Percentiles rank a stretch among this genome's conserved stretches.
Evolutionary conservation across 192 early-diverging fungal species (phyloP).

Genomic region (Backusella luteola): DNA sequence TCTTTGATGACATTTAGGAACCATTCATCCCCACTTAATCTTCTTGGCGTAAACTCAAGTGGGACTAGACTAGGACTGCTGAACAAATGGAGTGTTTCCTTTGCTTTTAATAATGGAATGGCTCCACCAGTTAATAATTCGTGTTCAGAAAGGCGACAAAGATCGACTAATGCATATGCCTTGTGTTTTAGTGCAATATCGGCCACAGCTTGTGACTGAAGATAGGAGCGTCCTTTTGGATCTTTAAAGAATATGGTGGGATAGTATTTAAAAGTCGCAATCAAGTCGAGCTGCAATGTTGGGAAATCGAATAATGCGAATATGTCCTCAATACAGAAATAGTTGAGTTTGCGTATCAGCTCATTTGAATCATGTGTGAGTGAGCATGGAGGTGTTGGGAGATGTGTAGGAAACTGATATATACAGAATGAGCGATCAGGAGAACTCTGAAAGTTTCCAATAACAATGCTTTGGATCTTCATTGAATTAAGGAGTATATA

Average conservation of each 20-base stretch:
- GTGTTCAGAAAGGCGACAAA: constrained; percentile 19
- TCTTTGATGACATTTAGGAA: background rate
- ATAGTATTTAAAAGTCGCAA: background rate
- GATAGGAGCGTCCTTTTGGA: constrained; percentile 26
- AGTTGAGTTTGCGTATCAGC: background rate
- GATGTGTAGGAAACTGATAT: constrained; percentile 13
- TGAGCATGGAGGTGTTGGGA: constrained; percentile 12
- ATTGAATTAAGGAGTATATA: background rate
- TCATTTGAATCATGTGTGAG: background rate
- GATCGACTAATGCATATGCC: constrained; percentile 25
- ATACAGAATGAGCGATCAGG: constrained; percentile 8
- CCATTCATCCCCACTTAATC: constrained; percentile 8
- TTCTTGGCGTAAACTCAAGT: background rate
- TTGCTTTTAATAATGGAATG: constrained; percentile 24
- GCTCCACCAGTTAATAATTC: constrained; percentile 27
- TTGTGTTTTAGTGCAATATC: constrained; percentile 21
- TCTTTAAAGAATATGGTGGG: constrained; percentile 12
- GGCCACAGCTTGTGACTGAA: constrained; percentile 18
- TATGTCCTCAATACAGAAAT: background rate
- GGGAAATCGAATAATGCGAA: background rate
- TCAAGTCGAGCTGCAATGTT: background rate
- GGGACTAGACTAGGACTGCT: background rate
- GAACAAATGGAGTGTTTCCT: background rate
- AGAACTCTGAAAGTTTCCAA: background rate
- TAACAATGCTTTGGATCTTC: constrained; percentile 12